Conservation (phyloP, 2,329 filamentous ascomycete species). For the Aspergillus brunneoviolaceus region DNA sequence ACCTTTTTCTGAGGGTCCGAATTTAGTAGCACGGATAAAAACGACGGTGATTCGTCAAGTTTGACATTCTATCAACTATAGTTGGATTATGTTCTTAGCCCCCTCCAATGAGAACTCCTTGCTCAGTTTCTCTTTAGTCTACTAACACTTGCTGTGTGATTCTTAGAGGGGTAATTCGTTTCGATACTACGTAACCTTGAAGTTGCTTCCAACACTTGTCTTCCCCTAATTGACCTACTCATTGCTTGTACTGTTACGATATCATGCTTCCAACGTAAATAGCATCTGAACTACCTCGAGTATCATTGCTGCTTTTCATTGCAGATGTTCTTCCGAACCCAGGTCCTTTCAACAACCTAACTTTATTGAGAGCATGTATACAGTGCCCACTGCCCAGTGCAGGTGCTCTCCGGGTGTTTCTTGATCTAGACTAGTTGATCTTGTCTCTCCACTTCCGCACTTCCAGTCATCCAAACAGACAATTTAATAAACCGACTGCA, state of each 20-base stretch:
- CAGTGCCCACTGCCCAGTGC: not conserved
- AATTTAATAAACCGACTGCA: not conserved
- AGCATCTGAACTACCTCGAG: not conserved
- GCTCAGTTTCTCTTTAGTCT: not conserved
- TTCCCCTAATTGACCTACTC: no score
- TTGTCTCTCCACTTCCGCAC: constrained; percentile 6
- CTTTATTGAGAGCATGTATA: not conserved
- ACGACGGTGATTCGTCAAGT: not conserved
- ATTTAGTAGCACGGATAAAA: not conserved
- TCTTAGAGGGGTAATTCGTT: not conserved
- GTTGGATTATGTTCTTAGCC: not conserved
- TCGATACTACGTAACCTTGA: not conserved
- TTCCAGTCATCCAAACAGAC: constrained; percentile 5
- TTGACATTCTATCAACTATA: not conserved
- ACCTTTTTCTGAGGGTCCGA: not conserved
- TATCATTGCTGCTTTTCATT: constrained; percentile 3
- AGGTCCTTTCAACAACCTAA: not conserved
- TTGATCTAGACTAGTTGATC: not conserved
- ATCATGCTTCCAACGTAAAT: no score
- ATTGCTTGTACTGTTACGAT: no score
- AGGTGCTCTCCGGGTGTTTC: constrained; percentile 1
- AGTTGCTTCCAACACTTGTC: no score
- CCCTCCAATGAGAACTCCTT: not conserved
- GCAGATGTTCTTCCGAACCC: not conserved
- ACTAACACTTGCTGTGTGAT: not conserved